Base-by-base conservation (phyloP, 345 rosid species). In the Raphanus sativus region DNA sequence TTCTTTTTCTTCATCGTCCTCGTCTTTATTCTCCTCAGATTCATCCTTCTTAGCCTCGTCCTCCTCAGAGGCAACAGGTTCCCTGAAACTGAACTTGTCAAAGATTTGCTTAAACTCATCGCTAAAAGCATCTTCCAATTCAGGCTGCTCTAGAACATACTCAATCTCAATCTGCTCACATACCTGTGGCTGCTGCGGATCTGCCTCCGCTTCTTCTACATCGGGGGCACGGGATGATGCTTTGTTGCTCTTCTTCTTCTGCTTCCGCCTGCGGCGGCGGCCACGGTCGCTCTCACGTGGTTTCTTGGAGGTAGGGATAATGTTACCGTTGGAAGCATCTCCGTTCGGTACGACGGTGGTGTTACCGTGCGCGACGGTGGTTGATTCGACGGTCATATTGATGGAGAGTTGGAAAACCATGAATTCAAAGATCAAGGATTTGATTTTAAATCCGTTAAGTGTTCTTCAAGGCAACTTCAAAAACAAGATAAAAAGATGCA, bases 201-300 rank as follows among this genome's bases (percentile, higher is more conserved):
- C 88, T 11, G 83, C 75, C 74, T 85, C 87, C 1, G 77, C 70
- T 32, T 73, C 84, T 0, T 76, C 89, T 13, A 74, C 77, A 25
- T 81, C 84, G 52, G 21, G 21, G 21, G 61, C 54, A 6, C 70
- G 75, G 0, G 79, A 59, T n/a, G 68, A 6, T 6, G 36, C 76
- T 68, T 69, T 81, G 75, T 85, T 89, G 75, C 81, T 90, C 89
- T 96, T 95, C 21, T 21, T 21, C 93, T 96, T 96, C 87, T 93
- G 99, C 90, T 96, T 96, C 79, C 99, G 94, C 70, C 99, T 75
- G 63, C 98, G 90, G 21, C 21, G 21, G 70, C 98, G 98, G 16
- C 99, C 98, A 38, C 98, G 84, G 50, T 96, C 99, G 73, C 78
- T 88, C 82, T 92, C 99, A 9, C 86, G 88, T 1, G 92, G 83